Conservation (phyloP, 371 early-diverging fungal genomes). For the Paramicrosporidium saccamoebae region DNA sequence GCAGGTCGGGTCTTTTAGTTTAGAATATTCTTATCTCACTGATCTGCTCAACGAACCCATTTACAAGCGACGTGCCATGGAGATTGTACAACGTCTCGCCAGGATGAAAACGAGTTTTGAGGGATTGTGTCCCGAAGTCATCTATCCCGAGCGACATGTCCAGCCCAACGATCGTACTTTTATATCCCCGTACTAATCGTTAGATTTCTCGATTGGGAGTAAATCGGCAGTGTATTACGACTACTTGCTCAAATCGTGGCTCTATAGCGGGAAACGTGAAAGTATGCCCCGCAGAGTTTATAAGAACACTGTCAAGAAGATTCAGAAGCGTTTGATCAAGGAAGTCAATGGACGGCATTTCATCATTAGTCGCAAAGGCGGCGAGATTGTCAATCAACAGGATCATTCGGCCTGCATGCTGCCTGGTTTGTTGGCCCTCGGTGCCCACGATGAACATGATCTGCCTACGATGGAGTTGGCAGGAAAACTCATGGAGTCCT, state of each 20-base stretch:
- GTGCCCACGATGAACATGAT: slow-evolving; percentile 4
- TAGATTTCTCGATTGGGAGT: too few species aligned
- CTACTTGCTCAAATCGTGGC: slow-evolving; percentile 53
- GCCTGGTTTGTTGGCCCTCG: slow-evolving; percentile 8
- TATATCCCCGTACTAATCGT: too few species aligned
- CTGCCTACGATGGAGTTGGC: slow-evolving; percentile 6
- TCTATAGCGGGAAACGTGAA: slow-evolving; percentile 26
- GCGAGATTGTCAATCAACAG: slow-evolving; percentile 1
- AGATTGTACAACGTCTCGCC: slow-evolving; percentile 24
- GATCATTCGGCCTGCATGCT: slow-evolving; percentile 7
- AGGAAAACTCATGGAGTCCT: slow-evolving; percentile 4
- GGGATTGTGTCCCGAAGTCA: too few species aligned
- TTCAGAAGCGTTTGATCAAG: too few species aligned
- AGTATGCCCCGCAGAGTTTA: too few species aligned
- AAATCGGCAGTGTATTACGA: too few species aligned
- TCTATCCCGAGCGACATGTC: too few species aligned
- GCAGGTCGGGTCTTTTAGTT: slow-evolving; percentile 46
- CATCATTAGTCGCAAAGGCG: too few species aligned
- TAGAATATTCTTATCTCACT: slow-evolving; percentile 56
- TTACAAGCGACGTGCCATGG: slow-evolving; percentile 30
- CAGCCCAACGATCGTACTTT: too few species aligned
- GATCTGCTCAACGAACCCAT: slow-evolving; percentile 26
- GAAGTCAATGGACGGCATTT: too few species aligned
- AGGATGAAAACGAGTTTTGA: too few species aligned
- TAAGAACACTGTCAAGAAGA: too few species aligned